Evolutionary conservation across 306 rosid genomes (phyloP), one percentile per base, ranked within the genome.

Genomic region (Trichosanthes cucumerina): DNA sequence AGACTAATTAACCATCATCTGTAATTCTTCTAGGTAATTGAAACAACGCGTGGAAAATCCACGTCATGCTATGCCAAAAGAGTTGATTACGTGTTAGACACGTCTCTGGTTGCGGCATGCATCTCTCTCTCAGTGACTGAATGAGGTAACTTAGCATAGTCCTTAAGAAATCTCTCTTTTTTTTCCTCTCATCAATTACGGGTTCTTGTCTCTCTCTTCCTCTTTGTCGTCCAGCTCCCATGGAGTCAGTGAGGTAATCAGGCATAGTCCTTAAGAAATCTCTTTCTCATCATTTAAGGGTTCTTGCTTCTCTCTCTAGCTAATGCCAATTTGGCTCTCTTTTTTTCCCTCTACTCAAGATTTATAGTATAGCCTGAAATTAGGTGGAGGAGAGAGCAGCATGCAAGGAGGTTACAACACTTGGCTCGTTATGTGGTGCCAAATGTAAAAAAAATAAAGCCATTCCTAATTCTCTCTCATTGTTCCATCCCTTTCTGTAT

Each of bases 41-140:
- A 21, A 44, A 21, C 31, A 59, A 85, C 90, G 82, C 86, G 79
- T 90, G 93, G 86, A 79, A 49, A n/a, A 73, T 80, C 65, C 78
- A 85, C 81, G 44, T 79, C 84, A 88, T 85, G 89, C 85, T 82
- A 85, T 78, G 68, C 64, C 53, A 52, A 72, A 71, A 24, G 21
- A 1, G n/a, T 79, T 52, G 80, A 36, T 86, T 85, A 92, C 92
- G 88, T 88, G 97, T 80, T 83, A 56, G 66, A 36, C 50, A 88
- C 78, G 84, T 78, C 83, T 80, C 38, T 71, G 80, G 79, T 60
- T 52, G 21, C 57, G 44, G 90, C 90, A 88, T 87, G 91, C 82
- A 69, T 86, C 81, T 76, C 81, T 60, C 82, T 65, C 34, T 11
- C 23, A 24, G 12, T 18, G 62, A 49, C 46, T 47, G 24, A 31